These are phyloP conservation scores for Amaranthus palmeri DNA, from an alignment of 148 eudicot genomes.

Conservation along the genomic window DNA sequence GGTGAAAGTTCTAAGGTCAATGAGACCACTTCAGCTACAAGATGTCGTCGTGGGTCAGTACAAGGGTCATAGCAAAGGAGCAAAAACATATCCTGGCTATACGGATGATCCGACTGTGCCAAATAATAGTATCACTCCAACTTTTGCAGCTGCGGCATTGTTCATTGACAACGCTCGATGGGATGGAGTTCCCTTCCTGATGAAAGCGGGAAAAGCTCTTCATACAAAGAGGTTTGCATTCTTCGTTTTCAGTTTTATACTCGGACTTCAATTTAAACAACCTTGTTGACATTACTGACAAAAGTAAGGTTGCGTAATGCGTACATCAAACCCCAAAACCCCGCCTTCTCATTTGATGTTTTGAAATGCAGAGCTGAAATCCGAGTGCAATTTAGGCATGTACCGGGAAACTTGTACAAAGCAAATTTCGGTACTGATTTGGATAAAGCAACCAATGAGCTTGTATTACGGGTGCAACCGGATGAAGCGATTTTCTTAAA, in stretches of 20 bases:
- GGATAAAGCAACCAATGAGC: slow-evolving; percentile 79
- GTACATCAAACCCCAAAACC: too few relatives aligned
- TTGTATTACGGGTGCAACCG: slow-evolving; percentile 73
- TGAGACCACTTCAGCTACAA: slow-evolving; percentile 55
- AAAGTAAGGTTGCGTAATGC: too few relatives aligned
- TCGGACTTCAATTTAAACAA: not conserved
- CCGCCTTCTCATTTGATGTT: too few relatives aligned
- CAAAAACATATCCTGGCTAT: slow-evolving; percentile 52
- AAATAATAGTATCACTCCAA: slow-evolving; percentile 60
- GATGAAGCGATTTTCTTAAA: slow-evolving; percentile 79
- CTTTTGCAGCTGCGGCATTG: slow-evolving; percentile 83
- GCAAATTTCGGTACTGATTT: slow-evolving; percentile 48
- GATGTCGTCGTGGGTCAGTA: slow-evolving; percentile 75
- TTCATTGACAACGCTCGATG: slow-evolving; percentile 85
- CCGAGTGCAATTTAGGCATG: slow-evolving; percentile 81
- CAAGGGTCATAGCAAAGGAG: slow-evolving; percentile 67
- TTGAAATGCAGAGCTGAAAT: slow-evolving; percentile 71
- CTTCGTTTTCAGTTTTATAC: not conserved
- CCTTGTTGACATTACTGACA: not conserved
- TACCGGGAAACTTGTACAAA: slow-evolving; percentile 80
- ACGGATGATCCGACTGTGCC: slow-evolving; percentile 78
- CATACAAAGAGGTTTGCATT: slow-evolving; percentile 43
- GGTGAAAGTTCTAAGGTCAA: slow-evolving; percentile 88
- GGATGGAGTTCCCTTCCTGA: slow-evolving; percentile 96
- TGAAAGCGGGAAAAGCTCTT: slow-evolving; percentile 90